Evolutionary conservation across 1,284 basidiomycete species (phyloP), one percentile per base, ranked within the genome.

Genomic region (Laetiporus sulphureus): DNA sequence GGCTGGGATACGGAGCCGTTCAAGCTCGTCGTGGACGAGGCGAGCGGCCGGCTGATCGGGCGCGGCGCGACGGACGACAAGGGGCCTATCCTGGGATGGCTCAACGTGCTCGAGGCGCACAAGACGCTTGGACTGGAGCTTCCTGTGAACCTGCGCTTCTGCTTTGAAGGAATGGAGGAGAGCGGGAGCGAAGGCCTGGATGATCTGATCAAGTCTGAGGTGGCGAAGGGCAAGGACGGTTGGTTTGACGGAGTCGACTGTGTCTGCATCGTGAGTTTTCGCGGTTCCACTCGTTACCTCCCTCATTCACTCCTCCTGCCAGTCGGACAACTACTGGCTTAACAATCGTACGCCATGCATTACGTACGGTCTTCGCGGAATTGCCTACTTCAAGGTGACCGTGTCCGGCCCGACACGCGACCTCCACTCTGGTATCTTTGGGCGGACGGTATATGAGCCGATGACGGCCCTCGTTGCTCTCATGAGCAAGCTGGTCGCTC

Each of bases 101-200:
- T 99, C 50, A 96, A 99, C 62, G 86, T 93, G 38, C 72, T 98
- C 41, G 86, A 97, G 58, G 93, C 92, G 34, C 93, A 98, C 47
- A 68, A 75, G 44, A 63, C 82, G 48, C 77, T 83, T 36, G 75
- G 77, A 31, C 71, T 85, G 42, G 79, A 85, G 38, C 74, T 99
- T 15, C 95, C 95, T 1, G 95, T 99, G 41, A 99, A 99, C 66
- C 66, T 99, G 53, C 81, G 84, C 56, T 86, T 93, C 72, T 92
- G 90, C 70, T 94, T 99, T 58, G 95, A 99, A 64, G 93, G 95
- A 6, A 99, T 99, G 96, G 95, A 99, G 65, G 95, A 99, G 70
- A 88, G 77, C 53, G 95, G 95, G 5, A 91, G 87, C 33, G 91
- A 93, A 56, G 93, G 93, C 5, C 75, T 99, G 10, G 94, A 98